Evolutionary conservation across 495 filamentous ascomycete genomes (phyloP).

Genomic region (Aspergillus panamensis): DNA sequence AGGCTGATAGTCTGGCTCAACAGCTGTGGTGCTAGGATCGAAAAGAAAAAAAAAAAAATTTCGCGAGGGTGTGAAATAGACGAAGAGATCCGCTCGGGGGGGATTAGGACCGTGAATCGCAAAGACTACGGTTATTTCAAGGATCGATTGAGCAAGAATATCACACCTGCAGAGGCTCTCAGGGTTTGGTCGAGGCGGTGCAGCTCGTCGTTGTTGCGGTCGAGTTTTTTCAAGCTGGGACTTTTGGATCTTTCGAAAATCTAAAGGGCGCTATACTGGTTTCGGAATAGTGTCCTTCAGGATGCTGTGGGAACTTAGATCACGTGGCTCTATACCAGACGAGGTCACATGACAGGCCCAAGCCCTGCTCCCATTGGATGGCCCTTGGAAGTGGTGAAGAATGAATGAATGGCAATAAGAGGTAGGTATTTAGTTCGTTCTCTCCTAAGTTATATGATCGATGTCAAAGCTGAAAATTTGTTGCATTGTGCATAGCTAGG

Average conservation of each 20-base stretch:
- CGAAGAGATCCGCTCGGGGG: constrained; percentile 6
- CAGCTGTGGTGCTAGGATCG: constrained; percentile 1
- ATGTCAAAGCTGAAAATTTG: no score
- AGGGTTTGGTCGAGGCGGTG: constrained; percentile 36
- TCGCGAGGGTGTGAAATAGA: not conserved
- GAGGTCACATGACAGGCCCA: constrained; percentile 31
- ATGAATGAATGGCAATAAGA: no score
- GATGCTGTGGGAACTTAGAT: constrained; percentile 15
- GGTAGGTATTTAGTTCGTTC: not conserved
- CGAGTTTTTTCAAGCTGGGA: constrained; percentile 44
- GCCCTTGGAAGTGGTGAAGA: no score
- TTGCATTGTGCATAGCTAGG: no score
- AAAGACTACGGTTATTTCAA: constrained; percentile 11
- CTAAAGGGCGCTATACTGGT: constrained; percentile 35
- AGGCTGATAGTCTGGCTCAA: constrained; percentile 13
- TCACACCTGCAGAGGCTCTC: constrained; percentile 28
- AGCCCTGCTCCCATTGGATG: constrained; percentile 29
- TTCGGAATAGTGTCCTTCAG: constrained; percentile 24
- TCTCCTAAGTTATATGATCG: not conserved
- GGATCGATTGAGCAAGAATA: constrained; percentile 22
- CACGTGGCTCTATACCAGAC: constrained; percentile 29
- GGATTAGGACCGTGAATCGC: constrained; percentile 13
- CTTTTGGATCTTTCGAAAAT: constrained; percentile 48
- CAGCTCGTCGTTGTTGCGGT: constrained; percentile 44
- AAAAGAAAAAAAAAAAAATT: constrained; percentile 14